Evolutionary conservation across 2,329 filamentous ascomycete genomes (phyloP), one percentile per base, ranked within the genome.

Genomic region (Emergomyces pasteurianus): DNA sequence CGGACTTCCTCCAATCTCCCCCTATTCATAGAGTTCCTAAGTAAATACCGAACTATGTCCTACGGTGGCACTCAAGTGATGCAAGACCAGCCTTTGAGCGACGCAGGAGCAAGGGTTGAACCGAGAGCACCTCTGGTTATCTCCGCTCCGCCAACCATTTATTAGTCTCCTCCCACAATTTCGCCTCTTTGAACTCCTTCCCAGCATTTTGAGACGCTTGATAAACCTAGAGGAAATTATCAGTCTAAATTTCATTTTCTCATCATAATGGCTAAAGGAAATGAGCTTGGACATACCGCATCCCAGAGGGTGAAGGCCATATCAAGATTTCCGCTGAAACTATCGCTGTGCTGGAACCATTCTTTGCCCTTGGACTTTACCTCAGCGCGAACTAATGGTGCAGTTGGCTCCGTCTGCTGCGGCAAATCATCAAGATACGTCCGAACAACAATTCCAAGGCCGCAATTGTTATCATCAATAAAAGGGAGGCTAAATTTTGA

Each of bases 291-390:
- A 79, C 81, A 74, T 74, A 85, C 82, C 61, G 84, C 83, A 76
- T 85, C 84, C 84, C 84, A 88, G 34, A 87, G 72, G 61, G 79
- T 79, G 71, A 85, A 87, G 2, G 83, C 84, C 62, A 78, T 79
- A 58, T 82, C 74, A 58, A 87, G 72, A 70, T 86, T 85, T 18
- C 74, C 79, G 23, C 76, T 73, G 64, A 86, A 81, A 69, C 85
- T 80, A 26, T 80, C 73, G 53, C 80, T 83, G 68, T 85, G 81
- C 57, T 81, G 81, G 71, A 87, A 84, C 79, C 83, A 86, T 55
- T 81, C 78, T 63, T 77, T 79, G 61, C 82, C 81, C 60, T 79
- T 80, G 16, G 77, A 73, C 65, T 80, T 79, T 23, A 80, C 78
- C 40, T 79, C 75, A 3, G 75, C 74, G 58, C 81, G 79, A 7